Percentiles rank a stretch among this genome's conserved stretches.
phyloP scores from a whole-genome alignment of 371 early-diverging fungal species.

The Fennellomyces sp. region DNA sequence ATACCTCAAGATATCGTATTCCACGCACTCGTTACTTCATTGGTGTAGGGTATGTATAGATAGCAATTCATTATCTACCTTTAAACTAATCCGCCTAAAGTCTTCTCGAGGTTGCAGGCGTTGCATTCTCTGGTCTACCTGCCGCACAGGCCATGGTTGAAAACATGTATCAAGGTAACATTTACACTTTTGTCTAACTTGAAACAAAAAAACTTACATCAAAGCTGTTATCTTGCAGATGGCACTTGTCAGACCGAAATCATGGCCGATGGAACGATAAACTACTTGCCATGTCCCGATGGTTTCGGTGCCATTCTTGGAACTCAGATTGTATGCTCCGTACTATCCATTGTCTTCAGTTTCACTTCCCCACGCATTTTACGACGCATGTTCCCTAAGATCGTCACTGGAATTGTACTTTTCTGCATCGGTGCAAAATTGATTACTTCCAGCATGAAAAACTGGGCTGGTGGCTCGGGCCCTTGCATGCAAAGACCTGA shows the following conservation, averaged over 20 bases:
- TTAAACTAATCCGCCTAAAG: not conserved
- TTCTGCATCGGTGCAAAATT: constrained; percentile 52
- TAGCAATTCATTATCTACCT: not conserved
- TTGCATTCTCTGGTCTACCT: constrained; percentile 21
- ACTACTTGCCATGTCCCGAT: constrained; percentile 50
- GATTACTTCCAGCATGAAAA: constrained; percentile 44
- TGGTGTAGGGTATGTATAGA: constrained; percentile 38
- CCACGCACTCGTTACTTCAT: constrained; percentile 41
- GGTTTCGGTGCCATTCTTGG: constrained; percentile 58
- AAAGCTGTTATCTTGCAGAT: not conserved
- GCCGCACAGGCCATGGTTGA: constrained; percentile 21
- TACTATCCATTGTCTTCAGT: constrained; percentile 46
- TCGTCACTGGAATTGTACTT: constrained; percentile 52
- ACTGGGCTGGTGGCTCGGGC: constrained; percentile 52
- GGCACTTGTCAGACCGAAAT: constrained; percentile 49
- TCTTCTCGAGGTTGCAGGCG: constrained; percentile 27
- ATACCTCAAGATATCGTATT: constrained; percentile 45
- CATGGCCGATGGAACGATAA: constrained; percentile 38
- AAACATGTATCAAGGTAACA: constrained; percentile 32
- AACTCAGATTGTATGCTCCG: constrained; percentile 51
- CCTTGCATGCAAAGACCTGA: constrained; percentile 37
- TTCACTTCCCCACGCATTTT: constrained; percentile 50
- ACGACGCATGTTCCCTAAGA: constrained; percentile 50
- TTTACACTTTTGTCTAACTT: no score
- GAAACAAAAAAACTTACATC: no score